Base-by-base conservation (phyloP, 345 rosid genomes). In the Anacardium occidentale region DNA sequence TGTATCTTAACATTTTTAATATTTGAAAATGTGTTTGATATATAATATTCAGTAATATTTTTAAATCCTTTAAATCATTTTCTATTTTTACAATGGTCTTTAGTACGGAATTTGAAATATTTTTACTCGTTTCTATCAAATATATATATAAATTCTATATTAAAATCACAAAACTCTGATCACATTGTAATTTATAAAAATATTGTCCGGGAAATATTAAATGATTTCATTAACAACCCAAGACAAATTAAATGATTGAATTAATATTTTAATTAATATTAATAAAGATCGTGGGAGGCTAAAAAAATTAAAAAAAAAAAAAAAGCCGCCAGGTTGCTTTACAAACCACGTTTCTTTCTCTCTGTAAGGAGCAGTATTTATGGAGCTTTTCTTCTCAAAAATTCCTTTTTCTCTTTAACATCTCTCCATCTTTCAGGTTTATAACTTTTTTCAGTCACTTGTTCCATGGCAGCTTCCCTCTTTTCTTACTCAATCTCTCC, bases 331-430 rank as follows among this genome's bases (percentile, higher is more conserved):
- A 52, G 83, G 86, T 81, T 84, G 84, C 87, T 86, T 88, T 76
- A 80, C 76, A 70, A 68, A 24, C 79, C 86, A 90, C 91, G 95
- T 85, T 84, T 85, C 91, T 82, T 60, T 70, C 72, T 76, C 82
- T 62, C 63, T 78, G 66, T 42, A 72, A 77, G 71, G 72, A 65
- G 74, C 69, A 64, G 78, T 82, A 79, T 71, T 84, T 80, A 66
- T 76, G 83, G 66, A 73, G 66, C 66, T 61, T 72, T 68, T 71
- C 77, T 78, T 68, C 62, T 68, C 68, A 32, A 0, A n/a, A 26
- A 26, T 9, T 58, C 64, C 70, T 24, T 77, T 68, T 77, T 73
- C 51, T 34, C 69, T 70, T 50, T 56, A 66, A 52, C 66, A 69
- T 64, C 79, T 65, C 69, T 45, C 68, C 59, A 32, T 64, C 83